phyloP scores from a whole-genome alignment of 75 land plant species.

The Larix kaempferi region DNA sequence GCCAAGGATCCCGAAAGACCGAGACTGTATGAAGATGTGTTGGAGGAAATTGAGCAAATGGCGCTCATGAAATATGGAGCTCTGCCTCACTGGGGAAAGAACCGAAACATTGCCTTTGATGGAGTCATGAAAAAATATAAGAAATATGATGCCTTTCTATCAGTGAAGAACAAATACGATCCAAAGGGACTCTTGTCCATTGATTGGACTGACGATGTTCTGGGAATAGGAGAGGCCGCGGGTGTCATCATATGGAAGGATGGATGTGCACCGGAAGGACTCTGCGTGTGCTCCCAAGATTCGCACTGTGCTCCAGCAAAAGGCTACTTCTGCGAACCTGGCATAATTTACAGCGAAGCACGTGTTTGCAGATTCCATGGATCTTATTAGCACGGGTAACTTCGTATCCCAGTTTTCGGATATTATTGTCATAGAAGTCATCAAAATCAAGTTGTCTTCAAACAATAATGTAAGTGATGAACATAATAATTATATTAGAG shows the following conservation, averaged over 20 bases:
- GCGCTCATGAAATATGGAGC: conserved; percentile 46
- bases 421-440: no score
- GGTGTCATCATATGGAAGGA: background rate
- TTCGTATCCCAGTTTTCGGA: no score
- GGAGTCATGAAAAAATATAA: conserved; percentile 30
- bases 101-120: conserved; percentile 47
- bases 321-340: no score
- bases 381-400: no score
- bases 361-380: no score
- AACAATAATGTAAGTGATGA: no score
- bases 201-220: conserved; percentile 46
- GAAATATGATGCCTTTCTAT: conserved; percentile 9
- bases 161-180: conserved; percentile 40
- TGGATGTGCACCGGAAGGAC: conserved; percentile 21
- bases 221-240: background rate
- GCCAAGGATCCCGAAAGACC: conserved; percentile 41
- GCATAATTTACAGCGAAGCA: no score
- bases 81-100: conserved; percentile 51
- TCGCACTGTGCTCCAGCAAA: no score
- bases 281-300: conserved; percentile 22
- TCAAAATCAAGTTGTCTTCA: no score
- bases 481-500: no score
- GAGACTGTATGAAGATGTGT: conserved; percentile 50
- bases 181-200: conserved; percentile 52
- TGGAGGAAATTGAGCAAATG: conserved; percentile 82